phyloP scores from a whole-genome alignment of 129 eudicot genomes.

The Lonicera japonica region DNA sequence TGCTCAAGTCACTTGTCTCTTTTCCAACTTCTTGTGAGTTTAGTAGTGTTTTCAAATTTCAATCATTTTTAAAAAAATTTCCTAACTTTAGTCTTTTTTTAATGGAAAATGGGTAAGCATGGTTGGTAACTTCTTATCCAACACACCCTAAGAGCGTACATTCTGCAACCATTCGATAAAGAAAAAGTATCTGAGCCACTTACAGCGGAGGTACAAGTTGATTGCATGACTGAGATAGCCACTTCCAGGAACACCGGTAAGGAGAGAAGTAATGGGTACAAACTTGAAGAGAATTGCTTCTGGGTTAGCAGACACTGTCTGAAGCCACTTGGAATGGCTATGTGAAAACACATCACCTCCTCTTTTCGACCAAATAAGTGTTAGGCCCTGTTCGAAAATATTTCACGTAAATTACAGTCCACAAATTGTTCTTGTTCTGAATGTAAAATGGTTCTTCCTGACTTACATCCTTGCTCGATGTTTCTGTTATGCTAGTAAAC shows the following conservation, averaged over 20 bases:
- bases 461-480: slow-evolving; percentile 90
- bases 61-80: too few relatives aligned
- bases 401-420: slow-evolving; percentile 8
- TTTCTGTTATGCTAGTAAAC: slow-evolving; percentile 64
- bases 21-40: too few relatives aligned
- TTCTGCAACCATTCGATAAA: too few relatives aligned
- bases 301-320: slow-evolving; percentile 67
- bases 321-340: slow-evolving; percentile 84
- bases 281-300: slow-evolving; percentile 75
- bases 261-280: slow-evolving; percentile 84
- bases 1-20: too few relatives aligned
- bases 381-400: slow-evolving; percentile 57
- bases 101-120: too few relatives aligned
- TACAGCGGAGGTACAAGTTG: slow-evolving; percentile 83
- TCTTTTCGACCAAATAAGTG: slow-evolving; percentile 72
- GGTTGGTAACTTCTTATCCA: too few relatives aligned
- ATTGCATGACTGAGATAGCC: slow-evolving; percentile 94
- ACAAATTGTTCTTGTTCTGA: slow-evolving; percentile 1
- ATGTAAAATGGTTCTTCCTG: background rate
- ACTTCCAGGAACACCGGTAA: slow-evolving; percentile 80
- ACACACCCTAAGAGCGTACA: too few relatives aligned
- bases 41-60: too few relatives aligned
- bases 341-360: slow-evolving; percentile 78
- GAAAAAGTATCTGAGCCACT: too few relatives aligned
- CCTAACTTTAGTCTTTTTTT: too few relatives aligned